Evolutionary conservation across 1,284 basidiomycete species (phyloP).

Genomic region (Papiliotrema flavescens): DNA sequence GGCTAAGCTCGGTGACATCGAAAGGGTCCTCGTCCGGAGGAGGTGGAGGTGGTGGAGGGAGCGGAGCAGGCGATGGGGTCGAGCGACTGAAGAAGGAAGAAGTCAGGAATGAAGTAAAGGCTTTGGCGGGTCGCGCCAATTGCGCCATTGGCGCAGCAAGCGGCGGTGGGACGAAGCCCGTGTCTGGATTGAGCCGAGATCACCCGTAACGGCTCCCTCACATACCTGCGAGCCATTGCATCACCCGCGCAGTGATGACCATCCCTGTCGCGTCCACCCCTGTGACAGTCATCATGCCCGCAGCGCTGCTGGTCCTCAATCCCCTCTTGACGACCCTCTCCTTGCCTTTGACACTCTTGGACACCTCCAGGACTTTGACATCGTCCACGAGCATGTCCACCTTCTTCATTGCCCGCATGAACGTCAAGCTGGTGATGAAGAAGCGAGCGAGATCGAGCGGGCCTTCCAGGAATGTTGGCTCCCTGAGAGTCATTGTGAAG

Average conservation of each 20-base stretch:
- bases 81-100: constrained; percentile 55
- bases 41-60: constrained; percentile 34
- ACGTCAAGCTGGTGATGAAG: constrained; percentile 87
- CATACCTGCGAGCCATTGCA: constrained; percentile 60
- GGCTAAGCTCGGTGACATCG: constrained; percentile 59
- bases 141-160: constrained; percentile 32
- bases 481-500: constrained; percentile 85
- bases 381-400: constrained; percentile 79
- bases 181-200: constrained; percentile 51
- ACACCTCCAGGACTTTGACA: constrained; percentile 67
- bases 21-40: constrained; percentile 55
- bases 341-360: constrained; percentile 63
- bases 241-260: constrained; percentile 74
- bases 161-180: constrained; percentile 54
- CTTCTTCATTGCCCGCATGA: constrained; percentile 77
- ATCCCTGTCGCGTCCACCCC: constrained; percentile 66
- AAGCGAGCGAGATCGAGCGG: constrained; percentile 84
- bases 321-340: constrained; percentile 58
- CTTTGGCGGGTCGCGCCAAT: constrained; percentile 50
- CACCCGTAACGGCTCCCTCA: background rate
- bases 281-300: constrained; percentile 65
- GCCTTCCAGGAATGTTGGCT: constrained; percentile 74
- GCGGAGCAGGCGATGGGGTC: constrained; percentile 45
- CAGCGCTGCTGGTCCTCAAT: constrained; percentile 49
- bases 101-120: constrained; percentile 74